Evolutionary conservation across 768 basidiomycete species (phyloP), one percentile per base, ranked within the genome.

Genomic region (Hypsizygus marmoreus): DNA sequence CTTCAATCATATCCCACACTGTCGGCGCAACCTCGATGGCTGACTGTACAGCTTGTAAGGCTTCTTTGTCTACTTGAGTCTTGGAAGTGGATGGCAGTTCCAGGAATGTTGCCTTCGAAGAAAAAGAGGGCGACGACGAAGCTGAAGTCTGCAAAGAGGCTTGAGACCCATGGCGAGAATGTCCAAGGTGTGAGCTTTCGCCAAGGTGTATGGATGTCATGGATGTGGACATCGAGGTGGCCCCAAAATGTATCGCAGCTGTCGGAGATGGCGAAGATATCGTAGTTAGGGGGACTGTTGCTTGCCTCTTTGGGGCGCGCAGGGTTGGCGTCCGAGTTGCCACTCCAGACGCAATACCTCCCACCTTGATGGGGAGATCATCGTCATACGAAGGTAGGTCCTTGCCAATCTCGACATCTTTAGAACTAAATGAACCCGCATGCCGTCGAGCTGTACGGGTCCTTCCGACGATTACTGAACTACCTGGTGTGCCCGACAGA

Each of bases 351-450:
- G 60, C 50, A 31, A 74, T 56, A 17, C 74, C 71, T 42, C 71
- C 65, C 10, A 65, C 56, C 42, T 62, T 58, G 24, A 55, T 57
- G 29, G 74, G 70, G 6, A 73, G 53, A 11, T 71, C 65, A 34
- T 82, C 77, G 52, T n/a, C n/a, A n/a, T 80, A 79, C n/a, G 84
- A 85, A 6, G 89, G 86, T 39, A 90, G 62, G 43, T 80, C 73
- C 65, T 85, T 91, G 30, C 94, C 94, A 40, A 90, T 83, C 60
- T 95, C 86, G 5, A 95, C 88, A 61, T 97, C 94, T 60, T 91
- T 88, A 19, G 78, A 84, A 50, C 94, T 95, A 70, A 95, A 97
- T 3, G 94, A 95, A n/a, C 94, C 94, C 4, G 90, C 94, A 63
- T 95, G 89, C 28, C 94, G 76, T 33, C 93, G 76, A 17, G 81